Percentiles rank a stretch among this genome's conserved stretches.
Evolutionary conservation across 176 grass and related monocot species (phyloP).

Genomic region (Calamus simplicifolius): DNA sequence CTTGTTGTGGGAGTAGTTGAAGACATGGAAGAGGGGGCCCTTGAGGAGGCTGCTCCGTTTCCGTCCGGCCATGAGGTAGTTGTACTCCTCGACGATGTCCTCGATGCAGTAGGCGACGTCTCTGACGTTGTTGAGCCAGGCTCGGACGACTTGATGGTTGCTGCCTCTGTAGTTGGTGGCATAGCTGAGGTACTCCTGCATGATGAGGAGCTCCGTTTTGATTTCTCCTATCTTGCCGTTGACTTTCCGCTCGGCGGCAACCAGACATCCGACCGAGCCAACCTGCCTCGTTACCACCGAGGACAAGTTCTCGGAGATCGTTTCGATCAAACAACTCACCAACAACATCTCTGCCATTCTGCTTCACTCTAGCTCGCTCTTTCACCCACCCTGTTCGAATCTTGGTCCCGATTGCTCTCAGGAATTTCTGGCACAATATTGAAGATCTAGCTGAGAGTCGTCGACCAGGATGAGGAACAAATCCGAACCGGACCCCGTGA

Average conservation of each 20-base stretch:
- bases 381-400: too few species aligned
- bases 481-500: too few species aligned
- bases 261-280: too few species aligned
- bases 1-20: slow-evolving; percentile 1
- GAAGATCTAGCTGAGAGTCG: too few species aligned
- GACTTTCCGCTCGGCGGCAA: background rate
- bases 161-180: background rate
- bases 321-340: too few species aligned
- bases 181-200: slow-evolving; percentile 20
- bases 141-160: background rate
- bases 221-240: slow-evolving; percentile 21
- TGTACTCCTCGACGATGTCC: slow-evolving; percentile 40
- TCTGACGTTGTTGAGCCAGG: slow-evolving; percentile 24
- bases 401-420: too few species aligned
- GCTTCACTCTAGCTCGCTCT: too few species aligned
- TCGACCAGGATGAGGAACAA: too few species aligned
- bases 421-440: too few species aligned
- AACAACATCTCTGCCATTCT: too few species aligned
- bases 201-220: slow-evolving; percentile 24
- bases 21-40: background rate
- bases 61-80: background rate
- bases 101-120: slow-evolving; percentile 24
- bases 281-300: too few species aligned
- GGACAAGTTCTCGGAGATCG: too few species aligned
- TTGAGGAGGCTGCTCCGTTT: slow-evolving; percentile 4